Evolutionary conservation across 2,329 filamentous ascomycete genomes (phyloP).

Genomic region (Sclerotinia minor): DNA sequence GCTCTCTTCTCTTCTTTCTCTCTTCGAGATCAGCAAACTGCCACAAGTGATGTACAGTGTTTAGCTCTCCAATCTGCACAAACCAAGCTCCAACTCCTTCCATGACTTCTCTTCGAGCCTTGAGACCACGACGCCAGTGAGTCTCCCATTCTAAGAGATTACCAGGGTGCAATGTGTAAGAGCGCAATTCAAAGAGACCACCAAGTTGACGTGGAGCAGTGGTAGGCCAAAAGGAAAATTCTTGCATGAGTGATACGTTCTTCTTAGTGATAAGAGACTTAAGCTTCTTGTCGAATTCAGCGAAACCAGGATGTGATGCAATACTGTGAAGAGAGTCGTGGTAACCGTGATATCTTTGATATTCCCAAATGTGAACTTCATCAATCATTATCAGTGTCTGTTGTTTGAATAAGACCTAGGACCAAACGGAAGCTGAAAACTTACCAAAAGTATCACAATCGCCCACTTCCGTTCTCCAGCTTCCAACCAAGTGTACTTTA

Average conservation of each 20-base stretch:
- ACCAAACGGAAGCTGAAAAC: conserved; percentile 38
- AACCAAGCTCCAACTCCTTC: conserved; percentile 99
- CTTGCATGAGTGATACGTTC: conserved; percentile 92
- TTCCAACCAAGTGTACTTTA: conserved; percentile 93
- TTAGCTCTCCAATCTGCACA: conserved; percentile 94
- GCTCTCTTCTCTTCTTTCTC: conserved; percentile 82
- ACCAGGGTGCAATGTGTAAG: conserved; percentile 93
- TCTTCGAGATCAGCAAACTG: conserved; percentile 97
- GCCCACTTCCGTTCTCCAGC: conserved; percentile 96
- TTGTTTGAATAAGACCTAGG: not conserved
- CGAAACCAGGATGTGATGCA: conserved; percentile 77
- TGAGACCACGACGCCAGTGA: conserved; percentile 91
- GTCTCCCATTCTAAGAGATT: conserved; percentile 98
- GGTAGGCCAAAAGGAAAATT: conserved; percentile 99
- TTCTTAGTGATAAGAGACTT: conserved; percentile 83
- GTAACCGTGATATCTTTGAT: conserved; percentile 94
- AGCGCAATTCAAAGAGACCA: conserved; percentile 91
- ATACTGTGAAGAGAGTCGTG: conserved; percentile 89
- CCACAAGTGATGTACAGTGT: conserved; percentile 98
- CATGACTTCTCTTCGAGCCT: conserved; percentile 93
- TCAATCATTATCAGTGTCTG: conserved; percentile 23
- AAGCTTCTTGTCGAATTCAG: conserved; percentile 80
- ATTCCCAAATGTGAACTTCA: conserved; percentile 98
- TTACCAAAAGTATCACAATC: conserved; percentile 95
- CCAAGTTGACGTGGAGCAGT: conserved; percentile 85